These are phyloP conservation scores for Astraeus odoratus DNA, from an alignment of 768 basidiomycete species.

Conservation along the genomic window DNA sequence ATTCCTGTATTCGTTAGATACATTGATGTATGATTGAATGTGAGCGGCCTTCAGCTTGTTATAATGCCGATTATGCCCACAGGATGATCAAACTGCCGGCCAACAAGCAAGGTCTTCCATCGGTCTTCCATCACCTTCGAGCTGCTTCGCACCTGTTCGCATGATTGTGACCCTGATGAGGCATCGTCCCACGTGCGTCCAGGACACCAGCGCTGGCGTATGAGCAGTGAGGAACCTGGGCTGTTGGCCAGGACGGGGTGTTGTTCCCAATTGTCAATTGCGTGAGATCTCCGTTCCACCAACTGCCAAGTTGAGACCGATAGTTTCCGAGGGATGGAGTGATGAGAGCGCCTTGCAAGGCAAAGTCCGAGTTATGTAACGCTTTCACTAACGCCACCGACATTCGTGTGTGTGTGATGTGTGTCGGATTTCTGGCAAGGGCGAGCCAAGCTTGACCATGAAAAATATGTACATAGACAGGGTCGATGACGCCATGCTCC, in stretches of 20 bases:
- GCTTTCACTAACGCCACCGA: constrained; percentile 1
- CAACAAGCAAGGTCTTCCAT: neutral
- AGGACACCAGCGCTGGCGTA: no score
- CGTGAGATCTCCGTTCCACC: constrained; percentile 1
- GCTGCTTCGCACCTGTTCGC: neutral
- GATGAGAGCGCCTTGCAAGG: neutral
- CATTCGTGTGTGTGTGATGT: neutral
- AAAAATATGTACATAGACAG: neutral
- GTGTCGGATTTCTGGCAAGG: no score
- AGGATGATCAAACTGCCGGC: neutral
- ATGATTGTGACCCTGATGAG: no score
- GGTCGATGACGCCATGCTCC: neutral
- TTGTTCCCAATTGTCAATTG: neutral
- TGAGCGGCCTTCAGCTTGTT: neutral
- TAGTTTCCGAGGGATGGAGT: neutral
- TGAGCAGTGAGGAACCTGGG: neutral
- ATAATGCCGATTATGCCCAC: neutral
- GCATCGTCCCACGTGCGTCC: no score
- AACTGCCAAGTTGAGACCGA: neutral
- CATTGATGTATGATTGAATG: neutral
- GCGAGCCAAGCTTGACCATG: neutral
- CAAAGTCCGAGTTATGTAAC: neutral
- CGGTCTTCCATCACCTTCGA: neutral
- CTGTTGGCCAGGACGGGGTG: neutral
- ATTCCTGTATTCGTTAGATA: neutral